phyloP scores from a whole-genome alignment of 441 rosid species.

The Gossypium lobatum region DNA sequence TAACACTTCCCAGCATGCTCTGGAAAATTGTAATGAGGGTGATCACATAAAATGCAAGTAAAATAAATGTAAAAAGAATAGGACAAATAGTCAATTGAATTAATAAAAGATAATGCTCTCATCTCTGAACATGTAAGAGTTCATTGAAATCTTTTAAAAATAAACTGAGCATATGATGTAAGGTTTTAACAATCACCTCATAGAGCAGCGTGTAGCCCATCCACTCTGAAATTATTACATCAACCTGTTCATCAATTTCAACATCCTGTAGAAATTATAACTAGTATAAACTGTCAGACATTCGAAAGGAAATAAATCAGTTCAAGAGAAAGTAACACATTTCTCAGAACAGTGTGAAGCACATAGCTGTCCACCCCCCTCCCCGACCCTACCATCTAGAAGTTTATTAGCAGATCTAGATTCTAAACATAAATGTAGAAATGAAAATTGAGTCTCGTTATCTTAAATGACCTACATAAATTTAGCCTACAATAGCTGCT shows the following conservation, averaged over 20 bases:
- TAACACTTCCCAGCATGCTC: conserved; percentile 99
- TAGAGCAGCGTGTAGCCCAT: conserved; percentile 99
- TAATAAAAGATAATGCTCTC: not conserved
- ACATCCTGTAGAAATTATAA: conserved; percentile 65
- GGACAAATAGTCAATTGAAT: conserved; percentile 3
- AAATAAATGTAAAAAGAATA: conserved; percentile 4
- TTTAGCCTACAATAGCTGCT: not conserved
- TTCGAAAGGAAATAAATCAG: not conserved
- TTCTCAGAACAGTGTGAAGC: not conserved
- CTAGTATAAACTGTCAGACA: not conserved
- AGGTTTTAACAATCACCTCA: conserved; percentile 50
- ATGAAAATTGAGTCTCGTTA: not conserved
- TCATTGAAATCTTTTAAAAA: not conserved
- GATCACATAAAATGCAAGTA: conserved; percentile 10
- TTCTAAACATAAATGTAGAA: not conserved
- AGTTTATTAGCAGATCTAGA: not conserved
- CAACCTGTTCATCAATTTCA: conserved; percentile 87
- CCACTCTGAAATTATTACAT: conserved; percentile 95
- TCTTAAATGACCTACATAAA: not conserved
- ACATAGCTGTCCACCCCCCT: not conserved
- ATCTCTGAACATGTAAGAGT: conserved; percentile 3
- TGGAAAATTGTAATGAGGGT: conserved; percentile 16
- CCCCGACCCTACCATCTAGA: not conserved
- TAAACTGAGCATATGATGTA: conserved; percentile 10
- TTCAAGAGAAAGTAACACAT: not conserved